These are phyloP conservation scores for Linderina pennispora DNA, from an alignment of 192 early-diverging fungal genomes.

Conservation along the genomic window DNA sequence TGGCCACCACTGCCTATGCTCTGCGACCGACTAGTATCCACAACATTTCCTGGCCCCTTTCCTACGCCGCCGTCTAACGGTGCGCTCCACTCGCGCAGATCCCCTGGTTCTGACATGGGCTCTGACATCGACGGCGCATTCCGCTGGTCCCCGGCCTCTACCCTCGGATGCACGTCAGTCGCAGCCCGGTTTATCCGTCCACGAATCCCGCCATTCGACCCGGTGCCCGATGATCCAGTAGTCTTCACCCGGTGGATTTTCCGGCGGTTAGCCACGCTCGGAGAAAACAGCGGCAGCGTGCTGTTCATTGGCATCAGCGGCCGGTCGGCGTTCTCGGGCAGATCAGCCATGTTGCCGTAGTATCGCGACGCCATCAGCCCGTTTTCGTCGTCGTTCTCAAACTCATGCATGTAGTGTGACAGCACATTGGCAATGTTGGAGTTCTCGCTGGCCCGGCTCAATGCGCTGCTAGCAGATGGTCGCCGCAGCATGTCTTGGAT, in stretches of 20 bases:
- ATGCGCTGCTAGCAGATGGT: conserved; percentile 2
- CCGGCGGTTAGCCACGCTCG: conserved; percentile 28
- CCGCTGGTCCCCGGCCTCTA: no score
- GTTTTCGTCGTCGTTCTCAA: conserved; percentile 20
- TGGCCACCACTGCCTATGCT: no score
- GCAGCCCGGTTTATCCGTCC: no score
- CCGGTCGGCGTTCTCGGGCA: conserved; percentile 17
- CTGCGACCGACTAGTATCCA: no score
- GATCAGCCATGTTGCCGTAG: conserved; percentile 37
- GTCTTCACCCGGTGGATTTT: conserved; percentile 6
- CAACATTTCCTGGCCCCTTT: no score
- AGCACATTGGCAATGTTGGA: conserved; percentile 19
- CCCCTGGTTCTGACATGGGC: no score
- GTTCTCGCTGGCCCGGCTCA: conserved; percentile 4
- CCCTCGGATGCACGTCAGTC: no score
- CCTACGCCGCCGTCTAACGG: no score
- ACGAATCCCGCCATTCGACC: neutral
- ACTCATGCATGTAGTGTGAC: conserved; percentile 32
- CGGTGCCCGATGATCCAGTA: neutral
- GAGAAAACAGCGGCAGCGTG: conserved; percentile 42
- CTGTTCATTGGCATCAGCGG: conserved; percentile 41
- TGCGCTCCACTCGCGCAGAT: no score
- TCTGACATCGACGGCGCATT: no score
- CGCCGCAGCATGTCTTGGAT: neutral
- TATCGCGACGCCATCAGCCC: conserved; percentile 30